These are phyloP conservation scores for Taphrina communis DNA, from an alignment of 1,139 yeast genomes.

Conservation along the genomic window DNA sequence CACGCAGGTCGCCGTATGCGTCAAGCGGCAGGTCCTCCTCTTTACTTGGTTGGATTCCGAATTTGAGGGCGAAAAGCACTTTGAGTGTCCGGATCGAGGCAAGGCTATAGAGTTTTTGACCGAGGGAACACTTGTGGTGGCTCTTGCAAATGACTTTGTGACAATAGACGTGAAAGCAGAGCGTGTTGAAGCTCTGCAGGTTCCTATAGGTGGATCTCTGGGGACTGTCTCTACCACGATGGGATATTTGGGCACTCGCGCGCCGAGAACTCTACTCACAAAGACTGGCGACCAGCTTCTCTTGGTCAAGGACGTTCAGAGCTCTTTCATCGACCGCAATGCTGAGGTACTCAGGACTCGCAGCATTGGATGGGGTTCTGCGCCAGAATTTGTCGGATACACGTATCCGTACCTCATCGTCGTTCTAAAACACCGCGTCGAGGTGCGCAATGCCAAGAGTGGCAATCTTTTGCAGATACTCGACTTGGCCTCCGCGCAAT, in stretches of 20 bases:
- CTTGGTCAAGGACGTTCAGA: constrained; percentile 49
- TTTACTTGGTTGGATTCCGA: constrained; percentile 54
- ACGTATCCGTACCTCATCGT: constrained; percentile 51
- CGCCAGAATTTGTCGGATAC: constrained; percentile 49
- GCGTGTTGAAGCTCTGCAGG: constrained; percentile 42
- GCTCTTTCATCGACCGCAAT: constrained; percentile 47
- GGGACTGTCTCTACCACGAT: constrained; percentile 45
- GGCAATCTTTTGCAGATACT: constrained; percentile 44
- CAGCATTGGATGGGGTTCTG: constrained; percentile 46
- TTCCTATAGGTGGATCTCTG: constrained; percentile 42
- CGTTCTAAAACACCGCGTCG: constrained; percentile 45
- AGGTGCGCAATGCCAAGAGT: constrained; percentile 44
- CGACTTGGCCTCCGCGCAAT: constrained; percentile 41
- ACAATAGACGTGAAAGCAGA: constrained; percentile 46
- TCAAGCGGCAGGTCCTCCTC: constrained; percentile 52
- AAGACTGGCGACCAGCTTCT: constrained; percentile 47
- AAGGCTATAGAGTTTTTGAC: constrained; percentile 52
- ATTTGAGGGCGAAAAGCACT: constrained; percentile 50
- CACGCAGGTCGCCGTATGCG: constrained; percentile 53
- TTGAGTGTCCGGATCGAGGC: constrained; percentile 52
- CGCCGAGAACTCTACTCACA: constrained; percentile 44
- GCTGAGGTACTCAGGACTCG: constrained; percentile 45
- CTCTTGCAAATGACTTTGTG: constrained; percentile 50
- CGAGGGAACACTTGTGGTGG: constrained; percentile 52
- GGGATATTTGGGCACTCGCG: constrained; percentile 43